Evolutionary conservation across 257 asterid species (phyloP), one percentile per base, ranked within the genome.

Genomic region (Ballota nigra): DNA sequence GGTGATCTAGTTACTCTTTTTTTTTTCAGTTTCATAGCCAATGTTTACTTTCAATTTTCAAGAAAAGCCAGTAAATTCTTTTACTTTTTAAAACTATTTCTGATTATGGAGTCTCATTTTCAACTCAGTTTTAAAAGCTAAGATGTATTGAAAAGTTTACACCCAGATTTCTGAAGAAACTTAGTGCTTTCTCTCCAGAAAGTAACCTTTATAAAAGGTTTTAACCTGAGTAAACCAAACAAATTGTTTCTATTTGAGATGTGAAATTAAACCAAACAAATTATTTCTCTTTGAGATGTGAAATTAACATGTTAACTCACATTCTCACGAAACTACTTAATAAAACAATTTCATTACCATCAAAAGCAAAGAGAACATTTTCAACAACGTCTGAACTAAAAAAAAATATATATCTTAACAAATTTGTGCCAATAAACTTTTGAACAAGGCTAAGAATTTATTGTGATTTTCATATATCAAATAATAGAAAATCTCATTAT

Each of bases 391-490:
- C 22, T 28, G 40, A 58, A 8, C 65, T 28, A 12, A 58, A 13
- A 58, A 57, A 28, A 26, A 22, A 12, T 0, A 26, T 23, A 28
- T 31, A 33, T 26, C 19, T 29, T 10, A n/a, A 31, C 9, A 16
- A 33, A 61, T 28, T 34, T 38, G 29, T 40, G 20, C 58, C 67
- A 22, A 34, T 11, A 29, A 61, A 26, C 64, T 63, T 72, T 63
- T 62, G 64, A 47, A 61, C 15, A 28, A 29, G 15, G 40, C 55
- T 26, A 63, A 16, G 58, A 38, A 70, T n/a, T 23, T 3, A 29
- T 18, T 11, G 24, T 31, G 61, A 55, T 66, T 55, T 47, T 36
- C 15, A 9, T 5, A 56, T 58, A 65, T 74, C 59, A 72, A 49
- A 29, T 57, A 47, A 59, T 16, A 41, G 61, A 13, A 28, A 16